phyloP scores from a whole-genome alignment of 768 basidiomycete species.

The Fomitopsis serialis region DNA sequence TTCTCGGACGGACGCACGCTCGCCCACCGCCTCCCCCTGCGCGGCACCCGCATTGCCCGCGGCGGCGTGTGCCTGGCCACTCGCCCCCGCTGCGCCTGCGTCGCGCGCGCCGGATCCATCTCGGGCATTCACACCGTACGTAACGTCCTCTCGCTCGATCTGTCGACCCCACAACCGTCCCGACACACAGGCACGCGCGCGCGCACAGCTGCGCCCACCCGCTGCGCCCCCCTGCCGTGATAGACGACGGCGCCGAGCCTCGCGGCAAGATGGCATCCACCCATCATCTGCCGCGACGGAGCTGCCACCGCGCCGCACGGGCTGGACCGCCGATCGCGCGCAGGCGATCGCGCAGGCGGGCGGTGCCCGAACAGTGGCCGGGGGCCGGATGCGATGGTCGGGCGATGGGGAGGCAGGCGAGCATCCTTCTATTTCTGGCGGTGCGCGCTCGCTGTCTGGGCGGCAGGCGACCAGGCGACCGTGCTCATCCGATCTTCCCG shows the following conservation, averaged over 20 bases:
- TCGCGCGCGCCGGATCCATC: constrained; percentile 2
- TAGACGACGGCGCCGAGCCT: no score
- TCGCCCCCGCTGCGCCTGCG: neutral
- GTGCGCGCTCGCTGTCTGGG: constrained; percentile 15
- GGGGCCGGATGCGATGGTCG: neutral
- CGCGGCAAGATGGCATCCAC: no score
- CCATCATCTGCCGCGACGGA: neutral
- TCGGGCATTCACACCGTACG: constrained; percentile 11
- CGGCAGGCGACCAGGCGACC: neutral
- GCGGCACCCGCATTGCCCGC: constrained; percentile 1
- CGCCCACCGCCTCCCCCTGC: constrained; percentile 7
- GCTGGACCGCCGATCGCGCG: neutral
- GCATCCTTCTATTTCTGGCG: constrained; percentile 7
- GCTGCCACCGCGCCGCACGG: neutral
- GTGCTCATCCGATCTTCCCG: constrained; percentile 9
- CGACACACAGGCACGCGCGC: neutral
- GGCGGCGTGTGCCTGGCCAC: neutral
- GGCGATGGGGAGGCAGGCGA: neutral
- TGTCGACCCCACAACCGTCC: no score
- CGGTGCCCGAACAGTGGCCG: neutral
- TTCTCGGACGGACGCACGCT: neutral
- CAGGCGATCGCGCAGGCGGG: neutral
- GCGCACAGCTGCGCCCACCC: neutral
- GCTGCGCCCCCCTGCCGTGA: neutral
- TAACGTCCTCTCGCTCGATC: neutral